These are phyloP conservation scores for Pouteria campechiana DNA, from an alignment of 179 eudicot genomes.

Conservation along the genomic window DNA sequence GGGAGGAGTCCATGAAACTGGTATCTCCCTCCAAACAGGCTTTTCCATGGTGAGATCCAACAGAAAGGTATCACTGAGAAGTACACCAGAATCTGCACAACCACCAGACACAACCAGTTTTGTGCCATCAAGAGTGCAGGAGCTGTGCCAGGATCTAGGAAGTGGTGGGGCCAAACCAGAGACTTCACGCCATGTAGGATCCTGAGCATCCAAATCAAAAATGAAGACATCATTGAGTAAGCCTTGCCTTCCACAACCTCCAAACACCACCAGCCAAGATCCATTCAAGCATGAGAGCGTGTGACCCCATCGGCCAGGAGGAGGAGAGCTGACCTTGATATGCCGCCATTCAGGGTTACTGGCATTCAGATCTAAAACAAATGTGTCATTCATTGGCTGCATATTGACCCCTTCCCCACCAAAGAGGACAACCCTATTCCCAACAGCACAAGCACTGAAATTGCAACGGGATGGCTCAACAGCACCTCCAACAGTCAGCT, in stretches of 20 bases:
- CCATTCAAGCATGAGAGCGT: constrained; percentile 87
- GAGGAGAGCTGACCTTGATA: constrained; percentile 81
- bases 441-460: constrained; percentile 96
- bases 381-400: constrained; percentile 98
- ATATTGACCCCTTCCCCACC: constrained; percentile 97
- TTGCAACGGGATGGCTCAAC: constrained; percentile 98
- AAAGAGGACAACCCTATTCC: constrained; percentile 80
- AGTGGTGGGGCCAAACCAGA: constrained; percentile 86
- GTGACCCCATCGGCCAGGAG: constrained; percentile 99
- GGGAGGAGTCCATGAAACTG: constrained; percentile 86
- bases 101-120: constrained; percentile 93
- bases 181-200: constrained; percentile 93
- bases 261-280: constrained; percentile 81
- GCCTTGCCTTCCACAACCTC: constrained; percentile 91
- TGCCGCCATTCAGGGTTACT: constrained; percentile 79
- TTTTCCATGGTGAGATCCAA: constrained; percentile 93
- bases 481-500: constrained; percentile 69
- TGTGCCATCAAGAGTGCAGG: constrained; percentile 90
- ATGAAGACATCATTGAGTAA: constrained; percentile 83
- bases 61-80: constrained; percentile 79
- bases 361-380: constrained; percentile 73
- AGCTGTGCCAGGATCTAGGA: constrained; percentile 97
- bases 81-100: constrained; percentile 94
- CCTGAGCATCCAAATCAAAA: constrained; percentile 81
- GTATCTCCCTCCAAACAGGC: constrained; percentile 89